Evolutionary conservation across 768 basidiomycete species (phyloP), one percentile per base, ranked within the genome.

Genomic region (Boletus rubropictus): DNA sequence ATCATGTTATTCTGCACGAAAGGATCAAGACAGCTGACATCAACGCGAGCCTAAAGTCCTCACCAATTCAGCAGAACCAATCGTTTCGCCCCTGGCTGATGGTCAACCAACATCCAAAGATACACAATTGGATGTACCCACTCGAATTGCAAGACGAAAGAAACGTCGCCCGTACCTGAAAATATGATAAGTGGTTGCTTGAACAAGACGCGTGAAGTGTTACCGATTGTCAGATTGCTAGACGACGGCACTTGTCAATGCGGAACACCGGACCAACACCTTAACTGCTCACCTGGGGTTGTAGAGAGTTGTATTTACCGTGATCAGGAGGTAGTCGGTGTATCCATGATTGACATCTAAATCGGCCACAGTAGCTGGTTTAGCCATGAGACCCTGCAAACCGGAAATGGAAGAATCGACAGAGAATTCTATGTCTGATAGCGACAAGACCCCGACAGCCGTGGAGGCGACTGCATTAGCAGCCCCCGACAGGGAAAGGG

Each of bases 341-440:
- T 77, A 86, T 7, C 85, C 85, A 43, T 80, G 82, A 33, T 75
- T 77, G 24, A 86, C 83, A 51, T 86, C 83, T 41, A 87, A 66
- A 52, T 75, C 69, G 33, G 68, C 69, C 12, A 87, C 75, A 3
- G 70, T 70, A 2, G 78, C 76, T 9, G 82, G 83, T 48, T 71
- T 74, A 24, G 79, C 67, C 50, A 74, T 69, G 46, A 88, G 70
- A 24, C 83, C 84, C 61, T 84, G 80, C 44, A 88, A 57, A 33
- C 85, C 84, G 3, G 71, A 71, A 34, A 88, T 78, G 2, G 70
- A 66, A 3, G 80, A 78, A 39, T 75, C 66, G 9, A 86, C 80
- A 0, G 74, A 70, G 57, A 86, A 86, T 9, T 63, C 64, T 42
- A 87, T 84, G 49, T 69, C 74, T 12, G 65, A 70, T 17, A 87